Conservation (phyloP, 805 yeast genomes). For the Monosporozyma aquatica region DNA sequence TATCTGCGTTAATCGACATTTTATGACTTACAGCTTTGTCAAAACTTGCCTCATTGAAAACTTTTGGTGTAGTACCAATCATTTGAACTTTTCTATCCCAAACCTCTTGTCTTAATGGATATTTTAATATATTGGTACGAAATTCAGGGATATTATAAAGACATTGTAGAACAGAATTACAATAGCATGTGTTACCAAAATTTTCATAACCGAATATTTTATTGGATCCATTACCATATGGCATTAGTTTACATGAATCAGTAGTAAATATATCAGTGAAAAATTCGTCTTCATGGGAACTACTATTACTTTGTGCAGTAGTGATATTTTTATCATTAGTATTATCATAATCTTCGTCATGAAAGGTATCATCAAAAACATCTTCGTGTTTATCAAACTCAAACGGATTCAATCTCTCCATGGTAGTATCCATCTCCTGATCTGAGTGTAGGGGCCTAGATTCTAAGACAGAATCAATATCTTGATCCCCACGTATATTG, state of each 20-base stretch:
- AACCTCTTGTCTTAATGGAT: conserved; percentile 32
- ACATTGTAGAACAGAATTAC: conserved; percentile 87
- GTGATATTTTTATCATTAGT: no score
- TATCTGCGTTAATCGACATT: neutral
- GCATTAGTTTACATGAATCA: conserved; percentile 1
- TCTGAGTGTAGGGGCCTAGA: neutral
- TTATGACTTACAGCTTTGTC: conserved; percentile 1
- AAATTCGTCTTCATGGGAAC: conserved; percentile 1
- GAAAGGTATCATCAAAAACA: neutral
- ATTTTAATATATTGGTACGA: conserved; percentile 44
- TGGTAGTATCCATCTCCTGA: neutral
- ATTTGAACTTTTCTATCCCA: conserved; percentile 35
- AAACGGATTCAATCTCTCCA: neutral
- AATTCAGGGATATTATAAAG: conserved; percentile 67
- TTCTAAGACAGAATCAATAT: neutral
- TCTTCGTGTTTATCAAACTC: neutral
- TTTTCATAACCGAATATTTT: conserved; percentile 77
- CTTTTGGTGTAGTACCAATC: conserved; percentile 26
- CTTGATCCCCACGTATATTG: neutral
- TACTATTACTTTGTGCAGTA: no score
- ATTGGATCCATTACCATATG: conserved; percentile 43
- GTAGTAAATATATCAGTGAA: conserved; percentile 2
- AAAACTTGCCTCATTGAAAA: conserved; percentile 4
- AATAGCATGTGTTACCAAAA: conserved; percentile 88
- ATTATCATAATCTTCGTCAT: neutral